A percentile compares a stretch with the other conserved stretches of the same genome.
Evolutionary conservation across 805 yeast genomes (phyloP).

Genomic region (Barnettozyma pratensis): DNA sequence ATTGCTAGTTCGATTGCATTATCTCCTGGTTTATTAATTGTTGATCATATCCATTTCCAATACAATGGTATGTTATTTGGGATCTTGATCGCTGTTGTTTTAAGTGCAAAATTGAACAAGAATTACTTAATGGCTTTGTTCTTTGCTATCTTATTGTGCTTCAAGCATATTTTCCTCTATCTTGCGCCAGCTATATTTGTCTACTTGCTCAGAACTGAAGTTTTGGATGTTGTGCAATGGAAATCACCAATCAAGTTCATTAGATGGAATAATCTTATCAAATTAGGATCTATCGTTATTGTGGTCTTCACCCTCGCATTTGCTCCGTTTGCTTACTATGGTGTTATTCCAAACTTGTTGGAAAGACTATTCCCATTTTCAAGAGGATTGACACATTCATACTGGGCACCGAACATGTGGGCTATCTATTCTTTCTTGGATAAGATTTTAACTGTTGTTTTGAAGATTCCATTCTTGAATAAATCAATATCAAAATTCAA

Average conservation of each 20-base stretch:
- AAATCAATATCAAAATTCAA: constrained; percentile 31
- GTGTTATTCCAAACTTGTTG: constrained; percentile 59
- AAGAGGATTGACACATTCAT: constrained; percentile 93
- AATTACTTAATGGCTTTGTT: constrained; percentile 58
- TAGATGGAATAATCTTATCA: constrained; percentile 53
- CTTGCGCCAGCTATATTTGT: constrained; percentile 92
- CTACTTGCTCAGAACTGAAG: constrained; percentile 70
- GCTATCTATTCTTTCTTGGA: constrained; percentile 86
- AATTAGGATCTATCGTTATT: constrained; percentile 60
- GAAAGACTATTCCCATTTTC: constrained; percentile 85
- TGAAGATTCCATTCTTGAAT: constrained; percentile 34
- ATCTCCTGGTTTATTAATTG: constrained; percentile 84
- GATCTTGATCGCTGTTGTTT: constrained; percentile 65
- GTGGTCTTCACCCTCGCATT: constrained; percentile 63
- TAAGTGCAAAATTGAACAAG: constrained; percentile 56
- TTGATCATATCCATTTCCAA: constrained; percentile 96
- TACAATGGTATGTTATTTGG: constrained; percentile 95
- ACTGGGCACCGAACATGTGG: constrained; percentile 99
- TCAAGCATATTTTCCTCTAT: constrained; percentile 90
- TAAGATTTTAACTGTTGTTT: constrained; percentile 51
- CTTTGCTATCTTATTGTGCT: constrained; percentile 78
- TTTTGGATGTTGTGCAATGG: constrained; percentile 34
- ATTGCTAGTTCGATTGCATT: constrained; percentile 77
- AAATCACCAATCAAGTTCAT: constrained; percentile 31
- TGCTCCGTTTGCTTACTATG: constrained; percentile 62